These are phyloP conservation scores for Haplosporangium gracile DNA, from an alignment of 192 early-diverging fungal species.

Conservation along the genomic window DNA sequence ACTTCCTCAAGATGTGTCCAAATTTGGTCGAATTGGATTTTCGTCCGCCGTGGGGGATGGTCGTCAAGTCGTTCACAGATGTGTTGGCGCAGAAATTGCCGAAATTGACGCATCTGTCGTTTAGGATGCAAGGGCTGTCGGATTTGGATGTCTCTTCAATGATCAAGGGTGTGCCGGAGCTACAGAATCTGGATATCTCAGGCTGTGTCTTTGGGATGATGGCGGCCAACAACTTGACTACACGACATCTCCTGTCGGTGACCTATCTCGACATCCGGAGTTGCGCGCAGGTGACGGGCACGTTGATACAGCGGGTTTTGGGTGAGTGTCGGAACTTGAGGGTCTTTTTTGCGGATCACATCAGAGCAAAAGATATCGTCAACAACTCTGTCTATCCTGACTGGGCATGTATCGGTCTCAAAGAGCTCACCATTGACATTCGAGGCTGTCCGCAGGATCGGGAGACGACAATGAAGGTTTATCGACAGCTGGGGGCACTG, in stretches of 20 bases:
- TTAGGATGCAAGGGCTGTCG: neutral
- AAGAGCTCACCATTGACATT: constrained; percentile 33
- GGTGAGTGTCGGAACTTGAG: constrained; percentile 33
- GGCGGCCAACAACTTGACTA: constrained; percentile 34
- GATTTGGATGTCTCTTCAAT: constrained; percentile 15
- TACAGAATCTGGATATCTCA: constrained; percentile 31
- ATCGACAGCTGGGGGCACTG: constrained; percentile 24
- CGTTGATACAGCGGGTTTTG: constrained; percentile 34
- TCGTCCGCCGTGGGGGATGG: constrained; percentile 5
- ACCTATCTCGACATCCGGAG: constrained; percentile 26
- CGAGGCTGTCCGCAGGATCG: constrained; percentile 23
- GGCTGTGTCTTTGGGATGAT: constrained; percentile 33
- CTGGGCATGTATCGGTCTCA: constrained; percentile 38
- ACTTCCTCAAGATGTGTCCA: constrained; percentile 37
- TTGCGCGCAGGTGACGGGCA: constrained; percentile 23
- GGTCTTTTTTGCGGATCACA: constrained; percentile 20
- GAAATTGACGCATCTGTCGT: constrained; percentile 16
- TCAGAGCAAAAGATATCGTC: constrained; percentile 34
- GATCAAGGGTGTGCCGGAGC: constrained; percentile 17
- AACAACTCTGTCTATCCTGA: constrained; percentile 33
- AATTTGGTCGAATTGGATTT: constrained; percentile 26
- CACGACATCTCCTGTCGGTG: constrained; percentile 14
- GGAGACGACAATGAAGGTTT: constrained; percentile 9
- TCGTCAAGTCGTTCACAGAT: constrained; percentile 1
- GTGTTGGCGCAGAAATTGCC: constrained; percentile 9